A percentile compares a stretch with the other conserved stretches of the same genome.
phyloP scores from a whole-genome alignment of 2,329 filamentous ascomycete species.

The Trematosphaeria pertusa region DNA sequence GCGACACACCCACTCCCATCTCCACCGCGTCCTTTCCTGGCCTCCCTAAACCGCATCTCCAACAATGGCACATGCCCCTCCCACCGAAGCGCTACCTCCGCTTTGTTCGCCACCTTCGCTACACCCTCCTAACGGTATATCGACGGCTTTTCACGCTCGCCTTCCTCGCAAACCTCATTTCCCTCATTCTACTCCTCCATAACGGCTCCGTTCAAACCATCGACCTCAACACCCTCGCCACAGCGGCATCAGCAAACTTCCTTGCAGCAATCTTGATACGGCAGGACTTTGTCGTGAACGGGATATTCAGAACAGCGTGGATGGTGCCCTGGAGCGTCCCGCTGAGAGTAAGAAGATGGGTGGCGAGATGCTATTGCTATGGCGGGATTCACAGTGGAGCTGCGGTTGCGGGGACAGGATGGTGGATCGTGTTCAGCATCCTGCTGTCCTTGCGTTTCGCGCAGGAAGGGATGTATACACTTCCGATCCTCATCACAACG shows the following conservation, averaged over 20 bases:
- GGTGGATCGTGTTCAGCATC: constrained; percentile 53
- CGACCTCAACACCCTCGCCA: constrained; percentile 25
- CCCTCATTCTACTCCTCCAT: constrained; percentile 18
- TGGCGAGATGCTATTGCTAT: constrained; percentile 40
- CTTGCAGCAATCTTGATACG: constrained; percentile 36
- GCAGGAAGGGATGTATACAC: constrained; percentile 12
- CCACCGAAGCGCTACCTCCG: constrained; percentile 17
- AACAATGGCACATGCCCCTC: constrained; percentile 9
- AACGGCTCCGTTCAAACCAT: too few species aligned
- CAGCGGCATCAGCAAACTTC: constrained; percentile 43
- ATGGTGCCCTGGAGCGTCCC: constrained; percentile 36
- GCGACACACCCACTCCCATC: constrained; percentile 8
- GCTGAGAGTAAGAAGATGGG: constrained; percentile 26
- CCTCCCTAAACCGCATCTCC: neutral
- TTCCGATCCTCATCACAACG: constrained; percentile 24
- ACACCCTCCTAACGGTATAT: constrained; percentile 40
- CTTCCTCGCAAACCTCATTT: constrained; percentile 48
- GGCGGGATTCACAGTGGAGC: constrained; percentile 46
- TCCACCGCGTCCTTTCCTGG: neutral
- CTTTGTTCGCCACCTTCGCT: constrained; percentile 24
- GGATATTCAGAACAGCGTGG: constrained; percentile 39
- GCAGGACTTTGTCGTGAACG: constrained; percentile 42
- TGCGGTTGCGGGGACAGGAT: constrained; percentile 42
- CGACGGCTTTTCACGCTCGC: constrained; percentile 53
- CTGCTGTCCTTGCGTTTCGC: constrained; percentile 36